phyloP scores from a whole-genome alignment of 148 eudicot species.

The Cornus florida region DNA sequence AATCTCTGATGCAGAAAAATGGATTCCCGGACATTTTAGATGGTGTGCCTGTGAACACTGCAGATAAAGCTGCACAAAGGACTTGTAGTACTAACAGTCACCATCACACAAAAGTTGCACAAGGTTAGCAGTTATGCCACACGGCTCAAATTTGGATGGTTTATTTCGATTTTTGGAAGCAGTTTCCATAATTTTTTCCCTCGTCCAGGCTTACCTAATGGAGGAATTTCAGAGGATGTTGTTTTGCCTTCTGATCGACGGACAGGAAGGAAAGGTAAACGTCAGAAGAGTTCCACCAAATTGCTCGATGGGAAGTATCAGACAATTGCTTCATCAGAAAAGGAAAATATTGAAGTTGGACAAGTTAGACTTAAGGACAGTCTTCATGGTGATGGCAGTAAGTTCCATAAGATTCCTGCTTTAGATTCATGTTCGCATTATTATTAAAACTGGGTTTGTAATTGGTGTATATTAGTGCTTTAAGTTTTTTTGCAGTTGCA shows the following conservation, averaged over 20 bases:
- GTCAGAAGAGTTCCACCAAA: constrained; percentile 53
- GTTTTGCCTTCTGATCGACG: constrained; percentile 41
- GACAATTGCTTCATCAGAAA: constrained; percentile 34
- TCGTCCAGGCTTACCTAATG: constrained; percentile 46
- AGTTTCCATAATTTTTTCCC: not conserved
- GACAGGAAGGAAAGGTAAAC: constrained; percentile 63
- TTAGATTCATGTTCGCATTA: not conserved
- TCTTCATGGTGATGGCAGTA: constrained; percentile 31
- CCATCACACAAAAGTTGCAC: constrained; percentile 20
- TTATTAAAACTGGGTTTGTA: not conserved
- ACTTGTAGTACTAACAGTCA: constrained; percentile 16
- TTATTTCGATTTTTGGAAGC: not conserved
- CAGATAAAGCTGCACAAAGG: constrained; percentile 26
- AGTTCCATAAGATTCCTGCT: not conserved
- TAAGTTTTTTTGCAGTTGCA: not conserved
- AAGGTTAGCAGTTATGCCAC: constrained; percentile 16
- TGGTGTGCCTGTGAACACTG: constrained; percentile 19
- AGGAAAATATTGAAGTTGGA: constrained; percentile 44
- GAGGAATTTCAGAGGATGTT: constrained; percentile 38
- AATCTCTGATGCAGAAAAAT: constrained; percentile 32
- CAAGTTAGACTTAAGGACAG: constrained; percentile 28
- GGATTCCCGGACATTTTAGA: constrained; percentile 31
- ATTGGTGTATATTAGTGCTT: not conserved
- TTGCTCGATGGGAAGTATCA: constrained; percentile 39
- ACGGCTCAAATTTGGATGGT: constrained; percentile 5